Percentiles rank a stretch among this genome's conserved stretches.
These are phyloP conservation scores for Eucalyptus cladocalyx DNA, from an alignment of 345 rosid genomes.

Conservation along the genomic window DNA sequence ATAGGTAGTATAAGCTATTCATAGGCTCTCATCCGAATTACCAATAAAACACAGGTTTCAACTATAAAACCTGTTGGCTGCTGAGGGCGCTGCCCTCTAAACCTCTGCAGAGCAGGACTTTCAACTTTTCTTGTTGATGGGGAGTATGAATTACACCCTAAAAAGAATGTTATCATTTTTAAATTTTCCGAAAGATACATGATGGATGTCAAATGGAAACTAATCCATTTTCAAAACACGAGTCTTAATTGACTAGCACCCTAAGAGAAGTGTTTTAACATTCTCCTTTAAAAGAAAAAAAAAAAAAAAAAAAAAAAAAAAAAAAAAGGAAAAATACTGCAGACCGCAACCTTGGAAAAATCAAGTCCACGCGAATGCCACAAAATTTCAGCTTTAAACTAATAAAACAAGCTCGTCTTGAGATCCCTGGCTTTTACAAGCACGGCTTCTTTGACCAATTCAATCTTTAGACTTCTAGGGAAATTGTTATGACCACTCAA, in stretches of 20 bases:
- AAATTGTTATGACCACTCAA: not conserved
- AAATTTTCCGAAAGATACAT: too few relatives aligned
- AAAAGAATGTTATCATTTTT: too few relatives aligned
- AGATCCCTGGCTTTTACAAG: not conserved
- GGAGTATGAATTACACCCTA: not conserved
- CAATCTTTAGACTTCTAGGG: not conserved
- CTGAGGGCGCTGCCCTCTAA: not conserved
- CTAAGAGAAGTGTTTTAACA: not conserved
- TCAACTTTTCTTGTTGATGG: fast-evolving
- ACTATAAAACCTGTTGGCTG: not conserved
- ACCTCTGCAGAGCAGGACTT: too few relatives aligned
- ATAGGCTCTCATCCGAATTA: not conserved
- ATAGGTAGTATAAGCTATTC: too few relatives aligned
- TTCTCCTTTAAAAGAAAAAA: not conserved
- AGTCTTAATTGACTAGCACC: not conserved
- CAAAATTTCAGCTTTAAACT: not conserved
- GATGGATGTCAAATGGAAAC: not conserved
- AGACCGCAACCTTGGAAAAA: not conserved
- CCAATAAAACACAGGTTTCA: too few relatives aligned
- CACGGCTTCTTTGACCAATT: not conserved
- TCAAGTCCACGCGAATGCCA: not conserved
- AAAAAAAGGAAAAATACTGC: not conserved
- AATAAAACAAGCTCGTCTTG: not conserved
- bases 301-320: not conserved
- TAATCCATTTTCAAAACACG: not conserved